These are phyloP conservation scores for Syzygium syzygioides DNA, from an alignment of 441 rosid species.

Conservation along the genomic window DNA sequence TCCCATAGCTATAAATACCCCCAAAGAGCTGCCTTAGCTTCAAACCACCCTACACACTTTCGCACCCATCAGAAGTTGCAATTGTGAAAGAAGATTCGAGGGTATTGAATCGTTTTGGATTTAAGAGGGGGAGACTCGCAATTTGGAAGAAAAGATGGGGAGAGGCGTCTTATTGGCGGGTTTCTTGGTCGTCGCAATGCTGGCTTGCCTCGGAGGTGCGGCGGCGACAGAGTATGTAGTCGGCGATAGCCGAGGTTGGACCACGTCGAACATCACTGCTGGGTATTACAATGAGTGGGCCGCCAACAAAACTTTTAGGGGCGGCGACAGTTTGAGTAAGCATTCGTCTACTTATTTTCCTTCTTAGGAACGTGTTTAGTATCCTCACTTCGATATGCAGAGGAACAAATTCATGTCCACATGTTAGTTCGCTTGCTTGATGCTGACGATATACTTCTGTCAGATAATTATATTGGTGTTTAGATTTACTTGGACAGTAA, in stretches of 20 bases:
- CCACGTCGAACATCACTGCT: not conserved
- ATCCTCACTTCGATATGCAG: not conserved
- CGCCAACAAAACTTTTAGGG: constrained; percentile 1
- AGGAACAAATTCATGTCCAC: not conserved
- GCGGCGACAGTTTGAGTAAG: constrained; percentile 10
- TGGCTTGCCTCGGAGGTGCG: not conserved
- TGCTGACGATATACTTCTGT: not conserved
- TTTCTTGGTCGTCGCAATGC: not conserved
- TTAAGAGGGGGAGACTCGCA: not conserved
- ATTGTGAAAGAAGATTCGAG: not conserved
- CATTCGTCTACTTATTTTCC: not conserved
- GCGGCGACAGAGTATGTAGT: not conserved
- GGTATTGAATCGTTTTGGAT: not conserved
- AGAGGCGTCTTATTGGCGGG: not conserved
- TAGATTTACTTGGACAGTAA: not conserved
- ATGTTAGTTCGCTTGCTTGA: not conserved
- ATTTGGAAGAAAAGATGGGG: not conserved
- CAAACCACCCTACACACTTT: not conserved
- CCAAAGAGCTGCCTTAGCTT: not conserved
- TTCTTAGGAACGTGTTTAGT: not conserved
- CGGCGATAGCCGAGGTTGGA: constrained; percentile 10
- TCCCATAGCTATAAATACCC: not conserved
- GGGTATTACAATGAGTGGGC: constrained; percentile 17
- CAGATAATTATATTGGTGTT: not conserved
- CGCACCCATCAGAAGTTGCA: not conserved